A percentile compares a stretch with the other conserved stretches of the same genome.
phyloP scores from a whole-genome alignment of 768 basidiomycete species.

The Psilocybe subaeruginosa region DNA sequence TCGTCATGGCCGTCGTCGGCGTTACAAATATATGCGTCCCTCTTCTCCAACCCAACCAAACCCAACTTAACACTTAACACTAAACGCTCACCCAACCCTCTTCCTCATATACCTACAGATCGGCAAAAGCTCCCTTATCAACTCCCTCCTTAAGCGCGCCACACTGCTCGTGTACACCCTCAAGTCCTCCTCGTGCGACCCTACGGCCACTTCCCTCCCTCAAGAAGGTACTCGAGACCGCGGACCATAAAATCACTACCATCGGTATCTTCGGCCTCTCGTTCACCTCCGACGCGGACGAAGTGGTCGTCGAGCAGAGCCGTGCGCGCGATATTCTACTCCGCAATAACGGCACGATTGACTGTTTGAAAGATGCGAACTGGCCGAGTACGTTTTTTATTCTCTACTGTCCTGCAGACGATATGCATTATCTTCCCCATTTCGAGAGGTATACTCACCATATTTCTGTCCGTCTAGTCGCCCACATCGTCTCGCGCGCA shows the following conservation, averaged over 20 bases:
- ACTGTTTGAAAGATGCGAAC: slow-evolving; percentile 80
- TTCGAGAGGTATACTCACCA: neutral
- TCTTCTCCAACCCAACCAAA: neutral
- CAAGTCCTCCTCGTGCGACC: slow-evolving; percentile 52
- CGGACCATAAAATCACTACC: slow-evolving; percentile 57
- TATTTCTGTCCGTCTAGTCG: slow-evolving; percentile 42
- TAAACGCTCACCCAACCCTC: too few relatives aligned
- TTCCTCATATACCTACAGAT: slow-evolving; percentile 38
- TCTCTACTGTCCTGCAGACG: neutral
- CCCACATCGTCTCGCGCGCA: slow-evolving; percentile 68
- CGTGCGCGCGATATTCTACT: slow-evolving; percentile 77
- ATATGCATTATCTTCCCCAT: neutral
- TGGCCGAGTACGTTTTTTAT: slow-evolving; percentile 55
- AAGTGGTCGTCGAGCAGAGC: slow-evolving; percentile 26
- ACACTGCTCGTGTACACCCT: slow-evolving; percentile 63
- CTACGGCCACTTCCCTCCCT: slow-evolving; percentile 73
- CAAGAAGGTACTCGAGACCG: slow-evolving; percentile 62
- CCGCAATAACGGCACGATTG: slow-evolving; percentile 80
- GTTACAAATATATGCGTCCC: slow-evolving; percentile 66
- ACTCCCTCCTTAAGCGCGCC: slow-evolving; percentile 64
- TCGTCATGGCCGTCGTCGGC: slow-evolving; percentile 85
- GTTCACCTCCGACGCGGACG: slow-evolving; percentile 42
- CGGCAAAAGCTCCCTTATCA: slow-evolving; percentile 86
- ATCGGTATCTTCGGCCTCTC: slow-evolving; percentile 91
- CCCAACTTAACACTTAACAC: too few relatives aligned